Base-by-base conservation (phyloP, 208 protist species). In the Phytomonas serpens region DNA sequence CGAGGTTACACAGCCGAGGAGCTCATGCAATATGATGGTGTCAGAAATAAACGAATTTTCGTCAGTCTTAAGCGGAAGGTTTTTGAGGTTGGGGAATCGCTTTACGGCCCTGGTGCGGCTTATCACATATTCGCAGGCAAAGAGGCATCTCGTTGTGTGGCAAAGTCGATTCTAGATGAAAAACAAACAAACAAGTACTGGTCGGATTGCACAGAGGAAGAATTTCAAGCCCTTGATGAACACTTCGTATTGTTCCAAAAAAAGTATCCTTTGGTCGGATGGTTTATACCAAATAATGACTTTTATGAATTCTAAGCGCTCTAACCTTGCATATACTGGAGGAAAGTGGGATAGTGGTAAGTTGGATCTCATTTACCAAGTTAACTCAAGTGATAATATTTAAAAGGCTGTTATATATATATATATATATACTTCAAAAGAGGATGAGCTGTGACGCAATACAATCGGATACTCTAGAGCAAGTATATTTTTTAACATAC, bases 221-320 rank as follows among this genome's bases (percentile, higher is more conserved):
- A 96, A 73, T 64, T 93, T 30, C 77, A 84, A 72, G 78, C 72
- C 31, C 75, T 96, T 61, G 83, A 93, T 30, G 75, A 84, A 64
- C 93, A 90, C 80, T 77, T 86, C 14, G 80, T 80, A 7, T 81
- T 78, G 52, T 94, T 93, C 68, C 80, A 90, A 36, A 65, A 68
- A 64, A 96, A 94, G 76, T 96, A 96, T 64, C 87, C 88, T 4
- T 78, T 93, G 0, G 87, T 96, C 10, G 91, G 91, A 61, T 94
- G 89, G 87, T 93, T 86, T 73, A 76, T 93, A 13, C 79, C 86
- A 2, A 85, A 91, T 61, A 77, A 89, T 23, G 65, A 64, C 33
- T 93, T 89, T 65, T 90, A 88, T 64, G 73, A 87, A 51, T 67
- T 85, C 36, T 72, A 34, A 77, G 33, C 40, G 40, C 40, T 19